Evolutionary conservation across 768 basidiomycete genomes (phyloP).

Genomic region (Pulveroboletus ravenelii): DNA sequence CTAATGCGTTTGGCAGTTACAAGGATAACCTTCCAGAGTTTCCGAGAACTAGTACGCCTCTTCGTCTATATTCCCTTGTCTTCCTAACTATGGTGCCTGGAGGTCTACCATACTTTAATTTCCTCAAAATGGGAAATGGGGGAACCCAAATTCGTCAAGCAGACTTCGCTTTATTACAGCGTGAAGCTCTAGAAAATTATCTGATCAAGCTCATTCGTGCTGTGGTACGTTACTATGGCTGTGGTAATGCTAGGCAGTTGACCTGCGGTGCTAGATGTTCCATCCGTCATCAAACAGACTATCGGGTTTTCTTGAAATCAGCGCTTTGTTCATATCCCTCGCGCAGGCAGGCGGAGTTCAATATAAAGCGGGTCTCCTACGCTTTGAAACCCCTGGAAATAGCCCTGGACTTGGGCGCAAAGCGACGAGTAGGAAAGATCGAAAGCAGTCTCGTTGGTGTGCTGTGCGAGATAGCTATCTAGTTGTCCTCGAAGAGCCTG

Average conservation of each 20-base stretch:
- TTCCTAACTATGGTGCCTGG: neutral
- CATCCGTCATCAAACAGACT: conserved; percentile 89
- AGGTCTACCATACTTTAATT: conserved; percentile 91
- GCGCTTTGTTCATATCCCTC: conserved; percentile 76
- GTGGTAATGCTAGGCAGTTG: neutral
- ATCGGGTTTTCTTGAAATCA: conserved; percentile 87
- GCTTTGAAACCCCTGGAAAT: conserved; percentile 49
- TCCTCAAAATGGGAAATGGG: conserved; percentile 62
- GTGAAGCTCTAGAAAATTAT: conserved; percentile 83
- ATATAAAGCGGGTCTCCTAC: conserved; percentile 85
- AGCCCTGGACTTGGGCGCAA: conserved; percentile 62
- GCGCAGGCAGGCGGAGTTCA: conserved; percentile 81
- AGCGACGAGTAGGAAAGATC: conserved; percentile 52
- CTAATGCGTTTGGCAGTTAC: conserved; percentile 72
- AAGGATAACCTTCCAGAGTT: conserved; percentile 86
- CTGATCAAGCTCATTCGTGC: conserved; percentile 82
- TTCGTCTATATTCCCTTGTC: neutral
- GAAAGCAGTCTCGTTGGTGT: conserved; percentile 80
- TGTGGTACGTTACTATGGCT: conserved; percentile 54
- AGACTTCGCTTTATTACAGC: conserved; percentile 78
- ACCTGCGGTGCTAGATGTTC: conserved; percentile 66
- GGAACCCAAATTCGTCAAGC: conserved; percentile 51
- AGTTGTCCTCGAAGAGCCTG: conserved; percentile 80
- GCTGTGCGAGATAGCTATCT: conserved; percentile 89
- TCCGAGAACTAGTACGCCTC: conserved; percentile 65